Conservation (phyloP, 345 rosid genomes). For the Passiflora organensis region DNA sequence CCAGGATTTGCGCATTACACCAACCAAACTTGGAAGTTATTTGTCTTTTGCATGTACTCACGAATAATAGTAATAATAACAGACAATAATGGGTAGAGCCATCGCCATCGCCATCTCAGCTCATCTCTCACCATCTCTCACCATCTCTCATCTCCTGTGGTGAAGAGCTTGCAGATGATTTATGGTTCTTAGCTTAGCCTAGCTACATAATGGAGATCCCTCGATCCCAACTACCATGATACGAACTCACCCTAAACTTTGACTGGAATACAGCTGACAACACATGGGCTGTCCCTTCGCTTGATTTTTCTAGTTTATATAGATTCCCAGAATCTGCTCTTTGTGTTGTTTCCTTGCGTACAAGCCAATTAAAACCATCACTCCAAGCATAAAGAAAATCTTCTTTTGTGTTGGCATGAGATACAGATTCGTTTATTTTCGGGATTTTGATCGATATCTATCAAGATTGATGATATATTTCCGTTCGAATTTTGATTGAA, state of each 20-base stretch:
- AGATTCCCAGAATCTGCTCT: neutral
- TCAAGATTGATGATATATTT: no score
- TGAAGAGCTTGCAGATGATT: neutral
- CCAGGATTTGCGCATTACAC: neutral
- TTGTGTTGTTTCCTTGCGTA: conserved; percentile 5
- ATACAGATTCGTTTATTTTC: no score
- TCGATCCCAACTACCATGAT: neutral
- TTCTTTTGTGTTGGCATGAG: no score
- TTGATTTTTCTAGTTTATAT: neutral
- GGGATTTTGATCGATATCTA: no score
- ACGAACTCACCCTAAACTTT: neutral
- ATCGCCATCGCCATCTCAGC: no score
- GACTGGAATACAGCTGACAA: neutral
- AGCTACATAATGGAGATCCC: neutral
- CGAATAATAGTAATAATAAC: neutral
- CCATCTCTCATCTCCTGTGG: no score
- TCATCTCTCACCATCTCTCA: no score
- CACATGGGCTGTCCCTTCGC: conserved; percentile 11
- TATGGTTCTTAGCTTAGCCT: neutral
- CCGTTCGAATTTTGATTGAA: no score
- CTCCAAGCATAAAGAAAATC: no score
- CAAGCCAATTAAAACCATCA: neutral
- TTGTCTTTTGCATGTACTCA: conserved; percentile 2
- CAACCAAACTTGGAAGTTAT: neutral
- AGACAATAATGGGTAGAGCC: neutral